Percentiles rank a stretch among this genome's conserved stretches.
Evolutionary conservation across 345 rosid genomes (phyloP).

Genomic region (Dimocarpus longan): DNA sequence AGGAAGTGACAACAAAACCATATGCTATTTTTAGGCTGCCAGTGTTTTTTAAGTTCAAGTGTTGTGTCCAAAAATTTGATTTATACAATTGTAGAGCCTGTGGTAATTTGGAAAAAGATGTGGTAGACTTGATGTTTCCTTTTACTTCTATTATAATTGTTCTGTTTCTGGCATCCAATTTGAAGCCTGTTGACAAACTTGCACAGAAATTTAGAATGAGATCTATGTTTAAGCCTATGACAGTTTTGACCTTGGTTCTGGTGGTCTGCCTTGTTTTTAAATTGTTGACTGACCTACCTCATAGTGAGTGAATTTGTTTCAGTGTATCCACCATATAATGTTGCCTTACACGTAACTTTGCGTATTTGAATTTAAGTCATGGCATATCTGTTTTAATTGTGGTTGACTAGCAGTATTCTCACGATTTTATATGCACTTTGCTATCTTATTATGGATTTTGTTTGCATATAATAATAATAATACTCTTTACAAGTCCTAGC

Average conservation of each 20-base stretch:
- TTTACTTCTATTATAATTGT: neutral
- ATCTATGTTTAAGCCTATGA: neutral
- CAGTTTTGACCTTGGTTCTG: neutral
- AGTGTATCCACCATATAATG: neutral
- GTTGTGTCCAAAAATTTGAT: neutral
- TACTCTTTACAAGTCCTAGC: constrained; percentile 3
- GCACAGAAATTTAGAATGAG: neutral
- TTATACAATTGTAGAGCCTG: neutral
- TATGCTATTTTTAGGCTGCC: neutral
- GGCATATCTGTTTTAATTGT: too few species aligned
- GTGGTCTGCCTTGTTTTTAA: neutral
- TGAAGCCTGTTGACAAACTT: neutral
- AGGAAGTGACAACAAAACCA: neutral
- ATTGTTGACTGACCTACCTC: neutral
- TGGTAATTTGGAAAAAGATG: neutral
- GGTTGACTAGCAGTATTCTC: neutral
- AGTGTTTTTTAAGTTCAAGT: neutral
- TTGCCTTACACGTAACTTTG: neutral
- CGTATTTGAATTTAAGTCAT: neutral
- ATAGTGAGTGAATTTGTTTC: neutral
- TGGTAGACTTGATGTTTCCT: neutral
- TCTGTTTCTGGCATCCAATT: neutral
- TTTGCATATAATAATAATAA: constrained; percentile 8
- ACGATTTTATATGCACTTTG: constrained; percentile 1
- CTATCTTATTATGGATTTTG: neutral